phyloP scores from a whole-genome alignment of 176 grass and related monocot genomes.

The Oryza punctata region DNA sequence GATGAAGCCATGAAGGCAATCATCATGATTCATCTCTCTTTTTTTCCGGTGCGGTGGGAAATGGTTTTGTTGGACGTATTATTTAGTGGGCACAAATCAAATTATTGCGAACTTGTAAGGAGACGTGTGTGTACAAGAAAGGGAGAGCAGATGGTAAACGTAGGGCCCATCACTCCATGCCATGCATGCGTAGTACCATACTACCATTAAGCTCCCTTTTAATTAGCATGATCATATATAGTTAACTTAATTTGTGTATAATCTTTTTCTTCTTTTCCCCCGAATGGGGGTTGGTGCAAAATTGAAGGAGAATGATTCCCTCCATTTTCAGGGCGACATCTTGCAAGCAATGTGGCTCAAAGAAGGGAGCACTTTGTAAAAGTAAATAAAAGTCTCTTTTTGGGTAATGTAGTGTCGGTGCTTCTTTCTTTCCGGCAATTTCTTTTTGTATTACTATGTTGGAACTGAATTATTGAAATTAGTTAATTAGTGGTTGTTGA shows the following conservation, averaged over 20 bases:
- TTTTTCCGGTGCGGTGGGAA: not conserved
- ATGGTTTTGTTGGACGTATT: not conserved
- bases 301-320: not conserved
- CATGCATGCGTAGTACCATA: not conserved
- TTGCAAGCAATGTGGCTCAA: not conserved
- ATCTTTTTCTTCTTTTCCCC: not conserved
- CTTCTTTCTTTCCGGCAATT: not conserved
- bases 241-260: not conserved
- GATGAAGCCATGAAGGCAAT: not conserved
- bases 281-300: not conserved
- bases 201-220: not conserved
- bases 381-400: not conserved
- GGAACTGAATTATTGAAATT: not conserved
- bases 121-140: not conserved
- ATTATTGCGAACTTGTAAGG: not conserved
- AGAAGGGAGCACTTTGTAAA: not conserved
- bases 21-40: not conserved
- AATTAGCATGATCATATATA: not conserved
- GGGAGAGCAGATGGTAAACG: not conserved
- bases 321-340: not conserved
- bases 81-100: not conserved
- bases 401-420: not conserved
- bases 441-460: not conserved
- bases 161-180: not conserved
- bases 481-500: not conserved